phyloP scores from a whole-genome alignment of 345 rosid genomes.

The Zanthoxylum bungeanum region DNA sequence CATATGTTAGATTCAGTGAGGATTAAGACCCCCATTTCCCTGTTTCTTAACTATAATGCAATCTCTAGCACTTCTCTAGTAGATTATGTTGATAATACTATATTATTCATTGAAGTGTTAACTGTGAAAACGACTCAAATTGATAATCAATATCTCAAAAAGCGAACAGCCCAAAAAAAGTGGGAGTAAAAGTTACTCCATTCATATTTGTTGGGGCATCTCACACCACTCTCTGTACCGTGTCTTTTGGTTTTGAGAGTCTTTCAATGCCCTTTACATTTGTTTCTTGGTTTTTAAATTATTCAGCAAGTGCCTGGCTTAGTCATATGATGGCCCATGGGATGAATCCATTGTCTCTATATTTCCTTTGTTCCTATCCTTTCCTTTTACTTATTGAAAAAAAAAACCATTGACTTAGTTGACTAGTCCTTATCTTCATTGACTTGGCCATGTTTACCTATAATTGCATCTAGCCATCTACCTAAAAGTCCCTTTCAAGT shows the following conservation, averaged over 20 bases:
- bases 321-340: constrained; percentile 10
- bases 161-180: background rate
- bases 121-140: background rate
- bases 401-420: constrained; percentile 31
- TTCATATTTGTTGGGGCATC: background rate
- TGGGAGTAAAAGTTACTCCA: background rate
- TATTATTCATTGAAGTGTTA: background rate
- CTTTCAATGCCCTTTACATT: background rate
- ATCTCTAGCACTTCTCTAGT: background rate
- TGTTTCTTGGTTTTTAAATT: background rate
- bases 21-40: background rate
- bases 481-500: background rate
- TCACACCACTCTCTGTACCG: background rate
- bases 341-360: background rate
- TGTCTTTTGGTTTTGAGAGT: background rate
- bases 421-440: constrained; percentile 34
- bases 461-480: constrained; percentile 3
- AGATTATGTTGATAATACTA: background rate
- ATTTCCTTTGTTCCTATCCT: background rate
- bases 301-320: constrained; percentile 3
- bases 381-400: background rate
- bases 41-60: background rate
- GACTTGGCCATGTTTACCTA: constrained; percentile 36
- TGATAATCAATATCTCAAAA: background rate
- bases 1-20: background rate